phyloP scores from a whole-genome alignment of 495 filamentous ascomycete species.

The Parathielavia hyrcaniae region DNA sequence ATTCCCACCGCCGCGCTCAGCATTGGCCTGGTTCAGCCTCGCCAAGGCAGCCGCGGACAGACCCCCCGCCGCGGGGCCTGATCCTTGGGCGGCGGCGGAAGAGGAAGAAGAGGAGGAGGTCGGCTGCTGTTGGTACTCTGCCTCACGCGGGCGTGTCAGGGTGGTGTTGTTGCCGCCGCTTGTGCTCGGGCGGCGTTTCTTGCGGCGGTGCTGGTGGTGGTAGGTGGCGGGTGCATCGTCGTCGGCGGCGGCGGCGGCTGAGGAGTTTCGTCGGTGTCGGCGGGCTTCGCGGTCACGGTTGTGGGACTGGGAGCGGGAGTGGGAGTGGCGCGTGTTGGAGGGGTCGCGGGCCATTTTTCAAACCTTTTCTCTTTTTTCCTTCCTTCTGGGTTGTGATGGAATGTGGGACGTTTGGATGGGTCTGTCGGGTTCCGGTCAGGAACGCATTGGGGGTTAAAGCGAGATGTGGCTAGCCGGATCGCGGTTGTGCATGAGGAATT shows the following conservation, averaged over 20 bases:
- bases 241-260: background rate
- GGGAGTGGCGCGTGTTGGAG: constrained; percentile 6
- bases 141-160: background rate
- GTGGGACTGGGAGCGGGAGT: constrained; percentile 4
- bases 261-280: constrained; percentile 11
- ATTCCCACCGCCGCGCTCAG: constrained; percentile 19
- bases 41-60: constrained; percentile 56
- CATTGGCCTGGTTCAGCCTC: constrained; percentile 54
- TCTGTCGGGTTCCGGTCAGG: constrained; percentile 5
- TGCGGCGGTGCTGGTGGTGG: constrained; percentile 6
- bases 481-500: background rate
- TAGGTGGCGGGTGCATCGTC: background rate
- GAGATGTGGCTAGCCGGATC: background rate
- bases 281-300: background rate
- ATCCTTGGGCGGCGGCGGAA: constrained; percentile 11
- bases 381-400: background rate
- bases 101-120: constrained; percentile 2
- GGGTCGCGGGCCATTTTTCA: constrained; percentile 21
- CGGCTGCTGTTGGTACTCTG: background rate
- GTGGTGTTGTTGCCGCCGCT: background rate
- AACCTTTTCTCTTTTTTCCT: background rate
- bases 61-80: constrained; percentile 3
- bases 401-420: background rate
- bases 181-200: constrained; percentile 5
- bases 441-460: constrained; percentile 1